These are phyloP conservation scores for Pseudogymnoascus sp. DNA, from an alignment of 2,329 filamentous ascomycete species.

Conservation along the genomic window DNA sequence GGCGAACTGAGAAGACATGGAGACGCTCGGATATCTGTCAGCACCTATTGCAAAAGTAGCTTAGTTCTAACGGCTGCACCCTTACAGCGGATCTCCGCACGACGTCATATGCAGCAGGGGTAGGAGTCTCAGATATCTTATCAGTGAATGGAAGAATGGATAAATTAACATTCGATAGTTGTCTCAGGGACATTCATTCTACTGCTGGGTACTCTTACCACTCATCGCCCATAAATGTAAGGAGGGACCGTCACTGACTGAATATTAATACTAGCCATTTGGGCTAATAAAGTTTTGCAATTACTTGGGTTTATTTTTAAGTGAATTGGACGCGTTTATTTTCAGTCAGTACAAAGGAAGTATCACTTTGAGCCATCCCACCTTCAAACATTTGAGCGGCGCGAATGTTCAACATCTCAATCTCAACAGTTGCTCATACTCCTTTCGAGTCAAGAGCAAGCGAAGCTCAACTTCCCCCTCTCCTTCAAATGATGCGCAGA, in stretches of 20 bases:
- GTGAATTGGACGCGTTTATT: background rate
- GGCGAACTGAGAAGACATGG: background rate
- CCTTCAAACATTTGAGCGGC: background rate
- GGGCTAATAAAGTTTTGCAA: background rate
- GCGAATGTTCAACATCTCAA: background rate
- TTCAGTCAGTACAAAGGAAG: background rate
- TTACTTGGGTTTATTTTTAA: background rate
- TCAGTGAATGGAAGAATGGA: too few relatives aligned
- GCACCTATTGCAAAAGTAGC: background rate
- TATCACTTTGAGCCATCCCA: background rate
- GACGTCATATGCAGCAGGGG: constrained; percentile 1
- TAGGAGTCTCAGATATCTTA: background rate
- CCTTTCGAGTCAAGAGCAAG: background rate
- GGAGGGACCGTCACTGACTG: background rate
- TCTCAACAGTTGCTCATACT: background rate
- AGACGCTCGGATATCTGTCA: background rate
- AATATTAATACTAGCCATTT: background rate
- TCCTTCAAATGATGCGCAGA: background rate
- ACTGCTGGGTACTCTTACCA: background rate
- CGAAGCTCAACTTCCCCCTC: background rate
- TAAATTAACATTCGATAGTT: background rate
- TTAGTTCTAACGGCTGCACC: background rate
- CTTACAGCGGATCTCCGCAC: background rate
- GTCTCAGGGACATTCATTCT: background rate
- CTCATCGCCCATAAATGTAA: background rate